phyloP scores from a whole-genome alignment of 2,329 filamentous ascomycete genomes.

The Arthrinium phaeospermum region DNA sequence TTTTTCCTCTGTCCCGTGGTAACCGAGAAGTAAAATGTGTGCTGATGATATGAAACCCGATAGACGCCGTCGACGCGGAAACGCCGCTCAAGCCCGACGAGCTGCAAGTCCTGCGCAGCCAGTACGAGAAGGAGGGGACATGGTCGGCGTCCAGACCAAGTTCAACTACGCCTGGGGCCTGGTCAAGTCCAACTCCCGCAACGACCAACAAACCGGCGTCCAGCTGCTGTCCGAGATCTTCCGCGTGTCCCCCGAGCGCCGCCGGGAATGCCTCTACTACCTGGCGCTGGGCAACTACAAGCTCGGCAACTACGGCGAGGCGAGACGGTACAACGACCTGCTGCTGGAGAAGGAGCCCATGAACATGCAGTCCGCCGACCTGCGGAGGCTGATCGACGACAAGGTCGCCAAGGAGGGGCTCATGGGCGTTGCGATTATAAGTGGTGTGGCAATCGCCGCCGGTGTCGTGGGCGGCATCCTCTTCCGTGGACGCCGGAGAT shows the following conservation, averaged over 20 bases:
- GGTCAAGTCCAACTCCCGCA: constrained; percentile 85
- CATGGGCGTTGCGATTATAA: constrained; percentile 92
- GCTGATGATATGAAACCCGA: constrained; percentile 25
- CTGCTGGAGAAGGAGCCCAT: constrained; percentile 88
- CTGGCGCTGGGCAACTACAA: constrained; percentile 97
- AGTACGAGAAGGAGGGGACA: constrained; percentile 97
- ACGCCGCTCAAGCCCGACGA: constrained; percentile 93
- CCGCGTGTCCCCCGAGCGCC: constrained; percentile 87
- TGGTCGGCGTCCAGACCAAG: constrained; percentile 96
- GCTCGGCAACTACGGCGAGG: constrained; percentile 95
- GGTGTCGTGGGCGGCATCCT: constrained; percentile 91
- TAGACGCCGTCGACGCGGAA: constrained; percentile 97
- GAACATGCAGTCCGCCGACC: constrained; percentile 87
- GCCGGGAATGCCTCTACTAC: constrained; percentile 98
- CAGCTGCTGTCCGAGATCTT: constrained; percentile 96
- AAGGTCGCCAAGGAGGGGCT: constrained; percentile 94
- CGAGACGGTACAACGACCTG: constrained; percentile 91
- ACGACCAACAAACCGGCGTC: constrained; percentile 93
- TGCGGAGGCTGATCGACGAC: constrained; percentile 90
- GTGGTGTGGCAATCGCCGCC: constrained; percentile 88
- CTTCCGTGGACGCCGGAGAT: constrained; percentile 70
- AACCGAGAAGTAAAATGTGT: background rate
- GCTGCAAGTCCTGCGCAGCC: constrained; percentile 87
- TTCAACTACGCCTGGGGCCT: constrained; percentile 99
- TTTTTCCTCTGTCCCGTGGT: background rate